Base-by-base conservation (phyloP, 2,329 filamentous ascomycete genomes). In the Sclerotinia spermophila region DNA sequence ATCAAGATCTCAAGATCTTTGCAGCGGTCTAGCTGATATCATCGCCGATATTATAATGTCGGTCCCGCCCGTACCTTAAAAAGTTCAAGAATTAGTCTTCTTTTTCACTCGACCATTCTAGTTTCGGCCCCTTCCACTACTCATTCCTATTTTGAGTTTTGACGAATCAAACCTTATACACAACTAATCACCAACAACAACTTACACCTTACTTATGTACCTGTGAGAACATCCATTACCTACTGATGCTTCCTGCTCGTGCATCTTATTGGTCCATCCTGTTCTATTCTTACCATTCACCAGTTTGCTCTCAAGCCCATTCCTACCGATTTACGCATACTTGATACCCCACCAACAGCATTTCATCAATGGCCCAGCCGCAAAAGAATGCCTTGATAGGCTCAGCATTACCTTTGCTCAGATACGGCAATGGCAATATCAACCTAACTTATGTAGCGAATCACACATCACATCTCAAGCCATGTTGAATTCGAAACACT, bases 41-140 rank as follows among this genome's bases (percentile, higher is more conserved):
- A 64, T 64, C 30, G 60, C 30, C 30, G 27, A 17, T 48, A 48
- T 35, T 30, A 35, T 35, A 33, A 48, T 48, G 17, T n/a, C 42
- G 60, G 42, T 64, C 42, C 60, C 42, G 42, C 42, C 60, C 60
- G 60, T 48, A 45, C 59, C 59, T 62, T 62, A 24, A 30, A 15
- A 33, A 24, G 38, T 45, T 42, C 19, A 48, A 10, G 42, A 61
- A 35, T 62, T 33, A 62, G 42, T 35, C 42, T 24, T 44, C n/a
- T 33, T 62, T 61, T 24, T 5, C 21, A 44, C 19, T 62, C 35
- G 19, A 33, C 38, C 40, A 61, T 61, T 7, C 13, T 45, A 62
- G n/a, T 24, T 44, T 44, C 40, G 59, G 27, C 40, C 40, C 19
- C 19, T 62, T 62, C 38, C 27, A 62, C 40, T 8, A 62, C 59